Percentiles rank a stretch among this genome's conserved stretches.
Evolutionary conservation across 2,329 filamentous ascomycete genomes (phyloP).

Genomic region (Exophiala sideris): DNA sequence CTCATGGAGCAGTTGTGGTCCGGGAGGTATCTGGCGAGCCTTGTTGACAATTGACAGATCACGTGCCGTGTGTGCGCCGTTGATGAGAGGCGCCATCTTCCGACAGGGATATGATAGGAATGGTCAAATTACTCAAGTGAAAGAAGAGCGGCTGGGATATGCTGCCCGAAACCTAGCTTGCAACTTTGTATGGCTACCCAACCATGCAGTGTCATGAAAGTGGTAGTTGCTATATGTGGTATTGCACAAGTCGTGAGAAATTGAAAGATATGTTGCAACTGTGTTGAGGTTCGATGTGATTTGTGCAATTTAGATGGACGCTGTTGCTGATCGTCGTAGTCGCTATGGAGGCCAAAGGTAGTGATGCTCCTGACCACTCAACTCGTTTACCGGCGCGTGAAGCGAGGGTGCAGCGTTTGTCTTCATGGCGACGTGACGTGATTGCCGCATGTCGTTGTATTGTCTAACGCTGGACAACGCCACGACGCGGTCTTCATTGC

Average conservation of each 20-base stretch:
- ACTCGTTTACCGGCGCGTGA: background rate
- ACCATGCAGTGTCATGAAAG: background rate
- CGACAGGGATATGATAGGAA: no score
- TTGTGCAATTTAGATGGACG: background rate
- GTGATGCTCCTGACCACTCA: background rate
- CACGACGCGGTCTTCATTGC: no score
- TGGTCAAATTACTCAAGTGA: no score
- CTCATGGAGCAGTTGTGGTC: slow-evolving; percentile 58
- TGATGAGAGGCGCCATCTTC: slow-evolving; percentile 4
- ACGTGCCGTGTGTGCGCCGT: slow-evolving; percentile 13
- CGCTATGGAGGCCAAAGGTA: slow-evolving; percentile 1
- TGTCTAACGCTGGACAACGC: no score
- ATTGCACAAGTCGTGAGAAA: background rate
- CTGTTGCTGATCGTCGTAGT: background rate
- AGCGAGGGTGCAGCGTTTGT: background rate
- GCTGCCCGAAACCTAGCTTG: background rate
- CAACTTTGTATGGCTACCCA: background rate
- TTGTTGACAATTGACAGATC: slow-evolving; percentile 59
- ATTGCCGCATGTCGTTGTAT: no score
- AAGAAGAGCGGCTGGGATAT: background rate
- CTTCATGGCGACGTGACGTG: background rate
- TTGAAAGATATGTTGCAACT: no score
- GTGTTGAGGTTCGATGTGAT: no score
- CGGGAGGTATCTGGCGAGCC: slow-evolving; percentile 50
- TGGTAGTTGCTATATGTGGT: background rate